A percentile compares a stretch with the other conserved stretches of the same genome.
Conservation (phyloP, 805 yeast species). For the Yarrowia hollandica region DNA sequence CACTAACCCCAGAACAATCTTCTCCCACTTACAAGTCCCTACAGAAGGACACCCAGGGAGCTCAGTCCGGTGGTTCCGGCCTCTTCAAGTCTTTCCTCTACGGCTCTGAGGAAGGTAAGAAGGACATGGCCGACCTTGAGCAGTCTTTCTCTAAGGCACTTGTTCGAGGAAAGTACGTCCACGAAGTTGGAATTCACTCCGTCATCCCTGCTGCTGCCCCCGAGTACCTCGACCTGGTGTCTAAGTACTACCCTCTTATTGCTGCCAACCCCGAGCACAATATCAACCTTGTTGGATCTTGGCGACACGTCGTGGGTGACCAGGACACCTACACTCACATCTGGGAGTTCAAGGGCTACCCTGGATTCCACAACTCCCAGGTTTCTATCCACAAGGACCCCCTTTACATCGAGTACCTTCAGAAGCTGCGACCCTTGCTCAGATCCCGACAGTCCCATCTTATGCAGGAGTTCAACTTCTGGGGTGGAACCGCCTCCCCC, state of each 20-base stretch:
- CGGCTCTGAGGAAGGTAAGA: conserved; percentile 43
- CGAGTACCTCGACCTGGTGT: conserved; percentile 43
- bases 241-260: conserved; percentile 40
- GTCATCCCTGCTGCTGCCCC: conserved; percentile 42
- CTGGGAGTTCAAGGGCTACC: conserved; percentile 48
- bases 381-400: conserved; percentile 40
- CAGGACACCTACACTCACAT: conserved; percentile 45
- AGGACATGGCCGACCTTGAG: conserved; percentile 42
- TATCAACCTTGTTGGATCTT: conserved; percentile 46
- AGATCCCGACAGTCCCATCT: conserved; percentile 42
- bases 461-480: conserved; percentile 48
- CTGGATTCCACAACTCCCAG: conserved; percentile 45
- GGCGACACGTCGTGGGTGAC: conserved; percentile 48
- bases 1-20: conserved; percentile 31
- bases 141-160: conserved; percentile 41
- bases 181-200: conserved; percentile 44
- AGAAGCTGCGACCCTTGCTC: conserved; percentile 40
- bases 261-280: conserved; percentile 40
- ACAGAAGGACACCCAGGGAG: conserved; percentile 30
- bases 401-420: conserved; percentile 39
- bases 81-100: conserved; percentile 44
- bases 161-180: conserved; percentile 47
- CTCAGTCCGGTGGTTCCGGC: conserved; percentile 32
- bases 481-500: conserved; percentile 50
- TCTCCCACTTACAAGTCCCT: conserved; percentile 28